Percentiles rank a stretch among this genome's conserved stretches.
These are phyloP conservation scores for Quercus aquifolioides DNA, from an alignment of 306 rosid species.

Conservation along the genomic window DNA sequence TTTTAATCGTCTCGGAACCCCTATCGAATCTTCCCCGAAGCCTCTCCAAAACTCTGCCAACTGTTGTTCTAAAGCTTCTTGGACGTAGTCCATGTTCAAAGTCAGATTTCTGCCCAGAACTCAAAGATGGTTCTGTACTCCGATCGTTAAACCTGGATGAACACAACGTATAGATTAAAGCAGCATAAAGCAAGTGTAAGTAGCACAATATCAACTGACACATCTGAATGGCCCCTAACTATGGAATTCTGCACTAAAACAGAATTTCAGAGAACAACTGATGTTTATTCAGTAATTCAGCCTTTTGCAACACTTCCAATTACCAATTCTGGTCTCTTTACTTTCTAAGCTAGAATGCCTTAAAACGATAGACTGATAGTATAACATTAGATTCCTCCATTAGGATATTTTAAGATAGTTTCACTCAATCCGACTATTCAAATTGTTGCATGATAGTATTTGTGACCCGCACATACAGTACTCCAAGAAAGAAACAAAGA, in stretches of 20 bases:
- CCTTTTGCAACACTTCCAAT: neutral
- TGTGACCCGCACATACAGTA: neutral
- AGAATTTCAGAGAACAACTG: neutral
- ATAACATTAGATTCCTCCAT: too few species aligned
- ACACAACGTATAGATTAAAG: neutral
- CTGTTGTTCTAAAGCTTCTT: slow-evolving; percentile 37
- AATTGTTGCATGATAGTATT: too few species aligned
- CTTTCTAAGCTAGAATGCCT: neutral
- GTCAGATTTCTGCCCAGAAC: slow-evolving; percentile 28
- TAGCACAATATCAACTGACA: neutral
- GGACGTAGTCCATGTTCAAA: slow-evolving; percentile 11
- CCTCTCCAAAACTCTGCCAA: slow-evolving; percentile 1
- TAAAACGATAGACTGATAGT: too few species aligned
- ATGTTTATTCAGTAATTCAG: neutral
- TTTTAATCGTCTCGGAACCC: too few species aligned
- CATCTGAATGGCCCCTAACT: neutral
- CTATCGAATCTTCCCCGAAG: too few species aligned
- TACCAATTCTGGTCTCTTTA: neutral
- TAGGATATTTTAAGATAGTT: too few species aligned
- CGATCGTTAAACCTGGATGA: slow-evolving; percentile 56
- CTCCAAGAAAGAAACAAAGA: neutral
- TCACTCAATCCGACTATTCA: too few species aligned
- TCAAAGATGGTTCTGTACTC: slow-evolving; percentile 48
- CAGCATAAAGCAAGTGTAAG: slow-evolving; percentile 7
- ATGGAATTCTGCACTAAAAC: too few species aligned